Conservation (phyloP, 2,329 filamentous ascomycete genomes). For the Septoria petroselini region DNA sequence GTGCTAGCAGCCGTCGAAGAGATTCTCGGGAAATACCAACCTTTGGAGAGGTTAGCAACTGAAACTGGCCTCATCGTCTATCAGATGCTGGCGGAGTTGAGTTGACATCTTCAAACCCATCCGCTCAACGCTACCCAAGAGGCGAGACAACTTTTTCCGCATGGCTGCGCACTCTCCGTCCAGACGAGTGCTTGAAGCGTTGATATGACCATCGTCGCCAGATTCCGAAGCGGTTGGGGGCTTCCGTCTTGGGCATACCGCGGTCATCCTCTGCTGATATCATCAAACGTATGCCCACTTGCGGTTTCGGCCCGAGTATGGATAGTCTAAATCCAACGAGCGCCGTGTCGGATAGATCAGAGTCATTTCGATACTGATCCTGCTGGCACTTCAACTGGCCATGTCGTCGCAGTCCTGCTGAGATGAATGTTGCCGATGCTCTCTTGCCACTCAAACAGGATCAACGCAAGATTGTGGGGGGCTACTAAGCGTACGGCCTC, state of each 20-base stretch:
- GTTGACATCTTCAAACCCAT: background rate
- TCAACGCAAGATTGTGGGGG: no score
- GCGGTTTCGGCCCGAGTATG: background rate
- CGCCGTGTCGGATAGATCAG: no score
- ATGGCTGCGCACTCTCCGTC: background rate
- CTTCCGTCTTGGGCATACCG: background rate
- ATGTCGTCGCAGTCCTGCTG: background rate
- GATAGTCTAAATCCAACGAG: no score
- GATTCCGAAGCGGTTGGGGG: background rate
- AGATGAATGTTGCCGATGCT: background rate
- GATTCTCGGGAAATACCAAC: background rate
- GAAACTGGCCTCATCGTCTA: background rate
- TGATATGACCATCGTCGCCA: background rate
- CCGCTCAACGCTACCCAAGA: background rate
- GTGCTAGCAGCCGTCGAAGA: background rate
- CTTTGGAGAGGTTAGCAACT: background rate
- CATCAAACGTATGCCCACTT: background rate
- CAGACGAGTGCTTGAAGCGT: background rate
- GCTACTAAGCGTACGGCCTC: background rate
- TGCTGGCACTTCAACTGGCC: no score
- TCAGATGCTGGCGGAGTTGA: background rate
- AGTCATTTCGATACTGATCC: no score
- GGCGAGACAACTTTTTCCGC: background rate
- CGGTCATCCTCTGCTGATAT: background rate
- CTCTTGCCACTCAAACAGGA: no score